Evolutionary conservation across 768 basidiomycete genomes (phyloP), one percentile per base, ranked within the genome.

Genomic region (Trametes cingulata): DNA sequence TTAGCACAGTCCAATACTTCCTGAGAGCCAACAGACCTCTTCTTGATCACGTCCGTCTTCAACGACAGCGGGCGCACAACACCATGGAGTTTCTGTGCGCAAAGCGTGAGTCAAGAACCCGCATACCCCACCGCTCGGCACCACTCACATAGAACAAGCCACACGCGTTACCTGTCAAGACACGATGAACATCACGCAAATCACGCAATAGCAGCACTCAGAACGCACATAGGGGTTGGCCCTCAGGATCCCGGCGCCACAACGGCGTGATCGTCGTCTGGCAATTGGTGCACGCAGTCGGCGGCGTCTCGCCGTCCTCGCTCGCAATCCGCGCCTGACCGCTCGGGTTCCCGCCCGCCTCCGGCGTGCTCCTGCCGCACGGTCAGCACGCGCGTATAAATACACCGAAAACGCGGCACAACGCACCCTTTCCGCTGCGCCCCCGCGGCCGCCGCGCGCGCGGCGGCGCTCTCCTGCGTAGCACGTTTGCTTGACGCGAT

Each of bases 21-120:
- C 17, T 36, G 14, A 49, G 42, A 35, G 42, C 29, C 39, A 56
- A 52, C 56, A 69, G 55, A 92, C 92, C 92, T 81, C 79, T 97
- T 98, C 86, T 98, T 97, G 76, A 96, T 97, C 46, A 95, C 90
- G 72, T 98, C 93, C 42, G 95, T 98, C 82, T 97, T 97, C 62
- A 98, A 82, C 39, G 94, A 95, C 64, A 96, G 78, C 8, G 96
- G 96, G 54, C 96, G 84, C 6, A 95, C 91, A 50, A 98, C 95
- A 47, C 94, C 94, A 69, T 98, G 96, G 39, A 98, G 77, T 86
- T 98, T 98, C 92, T 95, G 62, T 17, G 43, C 15, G 53, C 42
- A 47, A 19, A 22, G 9, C 49, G 64, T 48, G 33, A 56, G 37
- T 42, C 35, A 49, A 47, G 52, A 7, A 52, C 24, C 37, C 47